Percentiles rank a stretch among this genome's conserved stretches.
These are phyloP conservation scores for Endogone sp. DNA, from an alignment of 192 early-diverging fungal species.

Conservation along the genomic window DNA sequence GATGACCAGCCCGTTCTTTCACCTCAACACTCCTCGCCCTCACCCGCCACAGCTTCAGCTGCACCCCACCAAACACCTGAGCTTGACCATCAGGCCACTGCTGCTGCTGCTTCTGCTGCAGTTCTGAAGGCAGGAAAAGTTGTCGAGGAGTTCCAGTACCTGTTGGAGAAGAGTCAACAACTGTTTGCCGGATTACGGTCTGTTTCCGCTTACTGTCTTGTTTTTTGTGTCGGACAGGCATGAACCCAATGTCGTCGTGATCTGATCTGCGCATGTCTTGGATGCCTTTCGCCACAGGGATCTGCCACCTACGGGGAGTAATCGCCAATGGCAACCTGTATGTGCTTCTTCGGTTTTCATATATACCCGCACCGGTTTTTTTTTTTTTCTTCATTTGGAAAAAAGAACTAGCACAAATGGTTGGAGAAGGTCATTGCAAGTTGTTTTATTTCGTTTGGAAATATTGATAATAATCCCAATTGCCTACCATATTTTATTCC, in stretches of 20 bases:
- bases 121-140: slow-evolving; percentile 41
- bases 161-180: slow-evolving; percentile 96
- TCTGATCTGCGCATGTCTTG: neutral
- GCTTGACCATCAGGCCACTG: neutral
- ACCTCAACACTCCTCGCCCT: neutral
- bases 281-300: slow-evolving; percentile 46
- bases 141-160: slow-evolving; percentile 88
- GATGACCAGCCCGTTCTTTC: neutral
- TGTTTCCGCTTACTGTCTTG: slow-evolving; percentile 3
- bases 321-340: slow-evolving; percentile 56
- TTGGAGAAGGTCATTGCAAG: no score
- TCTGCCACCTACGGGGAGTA: slow-evolving; percentile 80
- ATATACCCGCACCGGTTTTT: neutral
- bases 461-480: no score
- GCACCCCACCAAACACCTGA: neutral
- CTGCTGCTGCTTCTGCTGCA: slow-evolving; percentile 3
- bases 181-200: slow-evolving; percentile 90
- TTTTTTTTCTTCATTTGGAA: neutral
- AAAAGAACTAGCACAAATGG: no score
- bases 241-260: no score
- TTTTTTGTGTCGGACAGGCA: slow-evolving; percentile 12
- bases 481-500: neutral
- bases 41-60: neutral
- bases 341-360: no score
- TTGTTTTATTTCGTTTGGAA: neutral